Evolutionary conservation across 768 basidiomycete species (phyloP), one percentile per base, ranked within the genome.

Genomic region (Crucibulum laeve): DNA sequence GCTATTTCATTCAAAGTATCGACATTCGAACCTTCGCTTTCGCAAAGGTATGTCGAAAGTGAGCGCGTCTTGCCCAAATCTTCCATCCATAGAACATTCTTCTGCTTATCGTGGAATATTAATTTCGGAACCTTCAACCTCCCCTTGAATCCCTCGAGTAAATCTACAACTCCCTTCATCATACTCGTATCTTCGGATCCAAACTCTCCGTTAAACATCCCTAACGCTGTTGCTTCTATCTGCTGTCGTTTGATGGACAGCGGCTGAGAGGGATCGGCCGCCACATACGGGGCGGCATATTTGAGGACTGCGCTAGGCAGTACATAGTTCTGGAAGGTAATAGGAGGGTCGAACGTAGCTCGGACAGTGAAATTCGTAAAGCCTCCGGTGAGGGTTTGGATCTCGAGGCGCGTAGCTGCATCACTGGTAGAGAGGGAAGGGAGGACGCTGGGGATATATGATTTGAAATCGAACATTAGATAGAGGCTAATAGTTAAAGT

Each of bases 71-170:
- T 34, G 6, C 55, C 56, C 5, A 59, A 46, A 38, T 59, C 58
- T 14, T 54, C 42, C 10, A 57, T 53, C 56, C 54, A 59, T n/a
- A 59, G 48, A 0, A 59, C 56, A 19, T 54, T 52, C 7, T 49
- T n/a, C 33, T 52, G 19, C 0, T 23, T 23, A 40, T 59, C 56
- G 40, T 54, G 54, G 10, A 52, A 44, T 13, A 59, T 48, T 5
- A 57, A 38, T 3, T 32, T 28, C 8, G 56, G 56, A 1, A 57
- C 46, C 33, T 45, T 47, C 17, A 59, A 5, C n/a, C 17, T 25
- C 11, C 41, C 24, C 25, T 37, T n/a, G 44, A 34, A 36, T 17
- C 3, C 32, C 13, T 18, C 33, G 21, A 25, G 48, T 33, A 15
- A 19, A 26, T 14, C 15, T 15, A 5, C 30, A 19, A 14, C 1